These are phyloP conservation scores for Prunus kanzakura DNA, from an alignment of 306 rosid genomes.

Conservation along the genomic window DNA sequence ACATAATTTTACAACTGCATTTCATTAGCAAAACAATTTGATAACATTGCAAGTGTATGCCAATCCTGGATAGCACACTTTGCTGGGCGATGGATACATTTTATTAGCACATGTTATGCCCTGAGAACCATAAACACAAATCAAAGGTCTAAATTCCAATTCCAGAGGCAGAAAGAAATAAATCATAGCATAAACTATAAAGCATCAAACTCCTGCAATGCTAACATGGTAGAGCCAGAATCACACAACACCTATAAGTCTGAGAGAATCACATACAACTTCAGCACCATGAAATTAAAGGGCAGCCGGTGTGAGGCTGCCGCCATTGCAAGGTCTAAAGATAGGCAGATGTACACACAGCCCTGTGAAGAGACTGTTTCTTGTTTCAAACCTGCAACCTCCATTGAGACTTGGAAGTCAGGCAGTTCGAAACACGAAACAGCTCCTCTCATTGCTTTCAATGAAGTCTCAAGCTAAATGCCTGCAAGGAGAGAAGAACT, in stretches of 20 bases:
- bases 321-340: background rate
- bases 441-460: constrained; percentile 13
- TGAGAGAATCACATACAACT: background rate
- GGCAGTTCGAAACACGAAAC: background rate
- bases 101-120: background rate
- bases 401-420: background rate
- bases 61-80: no score
- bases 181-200: background rate
- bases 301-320: no score
- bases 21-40: no score
- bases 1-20: no score
- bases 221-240: background rate
- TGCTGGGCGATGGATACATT: background rate
- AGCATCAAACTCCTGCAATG: background rate
- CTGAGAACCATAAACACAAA: background rate
- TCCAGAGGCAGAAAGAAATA: background rate
- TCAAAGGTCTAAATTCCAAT: background rate
- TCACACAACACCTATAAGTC: background rate
- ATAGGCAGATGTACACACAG: background rate
- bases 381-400: background rate
- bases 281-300: background rate
- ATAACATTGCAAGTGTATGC: no score
- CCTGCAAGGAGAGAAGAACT: constrained; percentile 55
- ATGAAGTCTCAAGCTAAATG: constrained; percentile 46
- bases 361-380: background rate